Evolutionary conservation across 352 stramenopile genomes (phyloP), one percentile per base, ranked within the genome.

Genomic region (Phytophthora megakarya): DNA sequence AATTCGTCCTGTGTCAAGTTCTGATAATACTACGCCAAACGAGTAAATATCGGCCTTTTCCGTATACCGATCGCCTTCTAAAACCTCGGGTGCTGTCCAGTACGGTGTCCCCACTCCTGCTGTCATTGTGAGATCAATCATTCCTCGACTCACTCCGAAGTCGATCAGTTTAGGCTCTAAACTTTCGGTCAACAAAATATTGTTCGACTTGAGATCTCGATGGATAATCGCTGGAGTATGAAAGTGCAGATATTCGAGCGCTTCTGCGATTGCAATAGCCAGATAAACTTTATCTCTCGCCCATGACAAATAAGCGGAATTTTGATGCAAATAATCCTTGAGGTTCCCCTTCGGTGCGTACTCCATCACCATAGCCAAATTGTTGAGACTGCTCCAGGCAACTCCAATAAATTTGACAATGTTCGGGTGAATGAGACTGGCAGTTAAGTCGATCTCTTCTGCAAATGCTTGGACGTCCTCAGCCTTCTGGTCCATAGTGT

Each of bases 51-150:
- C 84, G 9, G 78, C 65, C 51, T 81, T 76, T 49, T 87, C 73
- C 8, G 68, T 80, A 59, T 85, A 92, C 1, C 62, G 55, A 26
- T 84, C 49, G n/a, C 76, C 75, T 33, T 80, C 52, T 22, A 92
- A 46, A 16, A 96, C 51, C 56, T 96, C 88, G 0, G 87, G 88
- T 0, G 88, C 86, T 8, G 88, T 87, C 75, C 92, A 96, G 40
- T 89, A 88, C 8, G 83, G 80, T 10, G 88, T 97, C 0, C 89
- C 89, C 9, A 92, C 90, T 21, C 90, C 84, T 0, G 81, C 43
- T 77, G 75, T 70, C 89, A 83, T 51, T 44, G 58, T 67, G 26
- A 46, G 16, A 18, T 72, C 65, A 15, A 59, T 46, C 12, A 48
- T 16, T 7, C 30, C 37, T 3, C 58, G 84, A 28, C 68, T 83